Conservation (phyloP, 345 rosid species). For the Citrus unshiu region DNA sequence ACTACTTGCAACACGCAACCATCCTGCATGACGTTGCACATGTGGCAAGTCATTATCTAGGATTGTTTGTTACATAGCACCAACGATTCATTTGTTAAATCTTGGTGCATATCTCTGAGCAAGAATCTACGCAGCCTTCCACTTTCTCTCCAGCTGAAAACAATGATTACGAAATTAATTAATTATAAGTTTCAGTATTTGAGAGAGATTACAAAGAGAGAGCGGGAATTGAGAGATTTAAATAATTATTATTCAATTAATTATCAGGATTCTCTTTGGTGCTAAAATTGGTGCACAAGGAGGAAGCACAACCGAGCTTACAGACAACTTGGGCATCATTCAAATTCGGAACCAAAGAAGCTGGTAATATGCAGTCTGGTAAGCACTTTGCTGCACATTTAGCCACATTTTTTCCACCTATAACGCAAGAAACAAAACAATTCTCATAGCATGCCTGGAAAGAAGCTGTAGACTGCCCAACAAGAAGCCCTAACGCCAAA, state of each 20-base stretch:
- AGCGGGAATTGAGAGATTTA: background rate
- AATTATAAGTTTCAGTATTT: too few relatives aligned
- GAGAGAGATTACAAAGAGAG: background rate
- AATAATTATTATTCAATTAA: too few relatives aligned
- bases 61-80: too few relatives aligned
- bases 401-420: background rate
- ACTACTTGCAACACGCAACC: too few relatives aligned
- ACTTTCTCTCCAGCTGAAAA: constrained; percentile 34
- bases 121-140: constrained; percentile 33
- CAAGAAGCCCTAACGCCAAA: constrained; percentile 20
- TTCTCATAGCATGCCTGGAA: constrained; percentile 17
- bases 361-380: constrained; percentile 19
- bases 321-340: constrained; percentile 15
- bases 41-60: too few relatives aligned
- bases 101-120: constrained; percentile 10
- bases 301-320: constrained; percentile 31
- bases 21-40: too few relatives aligned
- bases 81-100: too few relatives aligned
- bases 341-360: background rate
- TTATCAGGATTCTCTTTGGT: constrained; percentile 25
- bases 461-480: too few relatives aligned
- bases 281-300: constrained; percentile 29
- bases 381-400: constrained; percentile 17
- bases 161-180: background rate
- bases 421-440: constrained; percentile 20